phyloP scores from a whole-genome alignment of 805 yeast genomes.

The Zygosaccharomyces bisporus region DNA sequence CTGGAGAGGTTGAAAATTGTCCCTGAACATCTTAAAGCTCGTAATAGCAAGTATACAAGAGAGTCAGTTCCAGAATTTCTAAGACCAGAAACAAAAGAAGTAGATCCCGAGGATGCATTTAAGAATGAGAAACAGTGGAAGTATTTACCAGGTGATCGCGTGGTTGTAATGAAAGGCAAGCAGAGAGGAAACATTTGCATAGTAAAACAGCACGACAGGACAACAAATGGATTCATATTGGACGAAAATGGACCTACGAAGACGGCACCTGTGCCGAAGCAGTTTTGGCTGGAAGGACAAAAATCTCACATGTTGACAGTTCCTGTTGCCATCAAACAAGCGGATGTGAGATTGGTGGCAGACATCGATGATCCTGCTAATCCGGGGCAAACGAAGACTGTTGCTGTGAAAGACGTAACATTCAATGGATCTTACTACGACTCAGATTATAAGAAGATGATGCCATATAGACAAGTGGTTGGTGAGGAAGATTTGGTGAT shows the following conservation, averaged over 20 bases:
- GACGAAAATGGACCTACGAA: constrained; percentile 65
- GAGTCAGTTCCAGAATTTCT: constrained; percentile 38
- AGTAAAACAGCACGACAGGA: constrained; percentile 55
- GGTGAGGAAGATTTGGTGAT: constrained; percentile 65
- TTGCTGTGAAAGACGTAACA: constrained; percentile 72
- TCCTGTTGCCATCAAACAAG: constrained; percentile 59
- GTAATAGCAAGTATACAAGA: constrained; percentile 31
- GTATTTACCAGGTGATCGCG: constrained; percentile 72
- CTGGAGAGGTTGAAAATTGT: constrained; percentile 32
- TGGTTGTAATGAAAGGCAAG: constrained; percentile 64
- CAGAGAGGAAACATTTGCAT: constrained; percentile 72
- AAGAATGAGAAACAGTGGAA: constrained; percentile 53
- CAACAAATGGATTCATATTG: constrained; percentile 59
- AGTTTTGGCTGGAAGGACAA: constrained; percentile 69
- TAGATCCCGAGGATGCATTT: constrained; percentile 32
- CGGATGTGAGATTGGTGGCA: constrained; percentile 71
- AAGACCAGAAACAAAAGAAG: constrained; percentile 34
- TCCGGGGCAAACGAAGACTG: constrained; percentile 55
- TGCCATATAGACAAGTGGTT: constrained; percentile 74
- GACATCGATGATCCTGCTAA: constrained; percentile 60
- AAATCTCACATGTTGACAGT: constrained; percentile 64
- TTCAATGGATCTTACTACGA: constrained; percentile 72
- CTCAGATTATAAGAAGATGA: constrained; percentile 61
- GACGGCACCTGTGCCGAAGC: constrained; percentile 64
- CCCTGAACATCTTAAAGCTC: constrained; percentile 32